phyloP scores from a whole-genome alignment of 2,329 filamentous ascomycete genomes.

The Endoconidiophora laricicola region DNA sequence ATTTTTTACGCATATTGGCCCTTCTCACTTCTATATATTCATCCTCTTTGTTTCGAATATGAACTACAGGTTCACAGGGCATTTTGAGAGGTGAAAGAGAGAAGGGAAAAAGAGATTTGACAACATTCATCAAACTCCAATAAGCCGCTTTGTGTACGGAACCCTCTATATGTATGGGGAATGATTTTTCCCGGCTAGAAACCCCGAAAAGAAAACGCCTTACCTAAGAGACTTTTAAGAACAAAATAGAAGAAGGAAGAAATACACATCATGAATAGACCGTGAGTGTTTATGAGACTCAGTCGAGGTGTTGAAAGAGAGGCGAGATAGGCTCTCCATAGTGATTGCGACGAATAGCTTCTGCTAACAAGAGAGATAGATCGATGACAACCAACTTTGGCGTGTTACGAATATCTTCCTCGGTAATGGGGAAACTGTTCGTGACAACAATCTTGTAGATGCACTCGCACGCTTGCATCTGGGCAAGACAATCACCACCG shows the following conservation, averaged over 20 bases:
- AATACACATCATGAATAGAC: background rate
- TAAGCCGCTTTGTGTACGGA: too few relatives aligned
- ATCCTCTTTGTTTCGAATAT: too few relatives aligned
- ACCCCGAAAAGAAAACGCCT: background rate
- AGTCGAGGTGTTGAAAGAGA: constrained; percentile 53
- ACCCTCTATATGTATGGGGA: background rate
- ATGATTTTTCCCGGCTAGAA: background rate
- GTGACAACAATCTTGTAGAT: constrained; percentile 92
- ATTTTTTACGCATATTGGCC: too few relatives aligned
- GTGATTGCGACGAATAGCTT: constrained; percentile 90
- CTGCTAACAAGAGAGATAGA: constrained; percentile 70
- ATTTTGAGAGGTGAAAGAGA: background rate
- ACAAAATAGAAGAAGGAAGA: background rate
- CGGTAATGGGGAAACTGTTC: constrained; percentile 85
- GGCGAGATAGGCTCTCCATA: constrained; percentile 72
- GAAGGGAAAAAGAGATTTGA: background rate
- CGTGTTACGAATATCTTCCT: constrained; percentile 50
- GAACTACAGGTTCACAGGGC: too few relatives aligned
- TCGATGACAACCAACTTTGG: constrained; percentile 83
- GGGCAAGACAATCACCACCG: constrained; percentile 72
- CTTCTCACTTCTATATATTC: too few relatives aligned
- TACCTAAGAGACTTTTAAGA: constrained; percentile 1
- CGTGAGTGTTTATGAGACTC: constrained; percentile 14
- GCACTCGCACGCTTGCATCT: constrained; percentile 81
- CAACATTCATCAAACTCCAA: too few relatives aligned